phyloP scores from a whole-genome alignment of 1,139 yeast genomes.

The Diutina ranongensis region DNA sequence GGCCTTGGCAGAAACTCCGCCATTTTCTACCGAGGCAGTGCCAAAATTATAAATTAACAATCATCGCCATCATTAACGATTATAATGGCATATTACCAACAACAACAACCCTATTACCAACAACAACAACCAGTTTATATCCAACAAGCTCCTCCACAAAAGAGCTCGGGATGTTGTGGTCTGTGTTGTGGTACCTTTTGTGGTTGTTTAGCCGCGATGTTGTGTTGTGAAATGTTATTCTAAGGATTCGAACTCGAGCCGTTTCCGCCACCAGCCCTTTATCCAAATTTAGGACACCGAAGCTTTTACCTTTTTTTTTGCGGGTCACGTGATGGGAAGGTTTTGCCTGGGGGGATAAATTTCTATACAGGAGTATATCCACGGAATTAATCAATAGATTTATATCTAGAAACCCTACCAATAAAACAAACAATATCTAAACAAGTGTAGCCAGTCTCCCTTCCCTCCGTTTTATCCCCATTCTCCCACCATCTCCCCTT shows the following conservation, averaged over 20 bases:
- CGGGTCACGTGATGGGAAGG: background rate
- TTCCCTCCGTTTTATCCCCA: background rate
- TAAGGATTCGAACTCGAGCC: background rate
- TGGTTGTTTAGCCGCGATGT: slow-evolving; percentile 3
- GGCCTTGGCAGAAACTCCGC: too few species aligned
- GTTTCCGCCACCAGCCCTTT: background rate
- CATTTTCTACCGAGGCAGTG: too few species aligned
- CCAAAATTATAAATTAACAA: too few species aligned
- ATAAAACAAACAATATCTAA: too few species aligned
- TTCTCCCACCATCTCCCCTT: background rate
- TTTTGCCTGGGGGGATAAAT: too few species aligned
- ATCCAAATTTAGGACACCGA: background rate
- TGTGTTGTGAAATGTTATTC: slow-evolving; percentile 3
- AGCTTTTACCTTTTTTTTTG: background rate
- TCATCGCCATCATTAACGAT: too few species aligned
- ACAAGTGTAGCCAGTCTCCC: too few species aligned
- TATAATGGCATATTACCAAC: background rate
- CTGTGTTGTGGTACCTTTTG: slow-evolving; percentile 3
- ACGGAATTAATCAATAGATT: too few species aligned
- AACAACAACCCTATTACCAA: background rate
- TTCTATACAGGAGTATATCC: too few species aligned
- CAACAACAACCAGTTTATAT: slow-evolving; percentile 3
- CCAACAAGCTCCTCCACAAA: background rate
- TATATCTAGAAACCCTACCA: too few species aligned
- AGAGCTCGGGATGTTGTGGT: slow-evolving; percentile 1